A percentile compares a stretch with the other conserved stretches of the same genome.
Evolutionary conservation across 2,329 filamentous ascomycete species (phyloP).

Genomic region (Penicillium psychrosexuale): DNA sequence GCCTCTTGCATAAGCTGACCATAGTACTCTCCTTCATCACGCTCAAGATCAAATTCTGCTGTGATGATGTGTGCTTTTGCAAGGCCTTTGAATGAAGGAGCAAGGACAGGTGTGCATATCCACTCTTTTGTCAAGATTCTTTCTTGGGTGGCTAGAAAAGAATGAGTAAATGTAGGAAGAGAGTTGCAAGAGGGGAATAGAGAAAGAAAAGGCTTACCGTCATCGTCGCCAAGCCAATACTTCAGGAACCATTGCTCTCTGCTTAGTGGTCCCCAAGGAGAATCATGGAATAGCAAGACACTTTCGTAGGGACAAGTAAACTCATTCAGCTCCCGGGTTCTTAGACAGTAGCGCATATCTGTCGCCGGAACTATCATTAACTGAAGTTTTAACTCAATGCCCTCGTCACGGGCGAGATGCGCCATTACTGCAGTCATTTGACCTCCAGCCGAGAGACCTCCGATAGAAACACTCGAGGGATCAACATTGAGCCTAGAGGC

Average conservation of each 20-base stretch:
- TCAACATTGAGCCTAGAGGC: slow-evolving; percentile 4
- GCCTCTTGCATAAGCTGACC: slow-evolving; percentile 19
- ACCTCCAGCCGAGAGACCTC: slow-evolving; percentile 12
- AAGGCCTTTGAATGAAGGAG: slow-evolving; percentile 26
- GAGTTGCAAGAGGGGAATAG: neutral
- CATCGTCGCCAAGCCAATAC: slow-evolving; percentile 31
- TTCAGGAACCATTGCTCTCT: slow-evolving; percentile 35
- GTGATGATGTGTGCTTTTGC: slow-evolving; percentile 35
- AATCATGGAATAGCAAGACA: slow-evolving; percentile 21
- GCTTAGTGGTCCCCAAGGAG: slow-evolving; percentile 30
- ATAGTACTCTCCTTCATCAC: slow-evolving; percentile 36
- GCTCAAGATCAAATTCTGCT: slow-evolving; percentile 36
- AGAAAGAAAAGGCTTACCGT: neutral
- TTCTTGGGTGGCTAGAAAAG: neutral
- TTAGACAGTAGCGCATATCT: slow-evolving; percentile 32
- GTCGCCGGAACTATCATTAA: slow-evolving; percentile 34
- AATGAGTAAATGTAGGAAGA: neutral
- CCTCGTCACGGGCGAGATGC: slow-evolving; percentile 35
- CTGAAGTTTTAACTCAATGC: slow-evolving; percentile 30
- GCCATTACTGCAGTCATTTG: slow-evolving; percentile 33
- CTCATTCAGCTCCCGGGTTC: slow-evolving; percentile 10
- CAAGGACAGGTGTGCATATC: slow-evolving; percentile 24
- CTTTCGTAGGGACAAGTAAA: slow-evolving; percentile 26
- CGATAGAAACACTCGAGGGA: slow-evolving; percentile 9
- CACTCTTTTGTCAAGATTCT: slow-evolving; percentile 13